phyloP scores from a whole-genome alignment of 805 yeast genomes.

The Sungouiella thailandica region DNA sequence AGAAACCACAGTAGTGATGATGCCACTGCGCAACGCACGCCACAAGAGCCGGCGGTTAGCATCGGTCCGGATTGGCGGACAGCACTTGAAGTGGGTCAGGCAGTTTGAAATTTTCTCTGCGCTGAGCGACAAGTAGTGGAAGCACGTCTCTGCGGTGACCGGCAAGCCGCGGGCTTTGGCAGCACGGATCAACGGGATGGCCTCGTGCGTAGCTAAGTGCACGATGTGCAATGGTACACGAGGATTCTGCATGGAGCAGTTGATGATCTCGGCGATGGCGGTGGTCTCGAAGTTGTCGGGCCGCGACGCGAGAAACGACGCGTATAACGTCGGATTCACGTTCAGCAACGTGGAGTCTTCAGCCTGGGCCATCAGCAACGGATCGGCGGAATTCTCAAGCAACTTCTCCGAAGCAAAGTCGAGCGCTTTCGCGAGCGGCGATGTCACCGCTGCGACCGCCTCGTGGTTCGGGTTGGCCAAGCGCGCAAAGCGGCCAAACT shows the following conservation, averaged over 20 bases:
- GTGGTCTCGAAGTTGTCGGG: conserved; percentile 86
- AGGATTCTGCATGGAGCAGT: conserved; percentile 54
- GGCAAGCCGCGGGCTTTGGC: conserved; percentile 61
- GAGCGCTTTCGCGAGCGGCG: conserved; percentile 17
- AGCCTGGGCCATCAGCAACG: conserved; percentile 40
- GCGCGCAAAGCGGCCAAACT: conserved; percentile 40
- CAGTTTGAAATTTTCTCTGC: conserved; percentile 77
- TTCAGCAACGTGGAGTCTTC: conserved; percentile 36
- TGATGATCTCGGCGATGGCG: conserved; percentile 70
- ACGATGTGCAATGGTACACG: conserved; percentile 78
- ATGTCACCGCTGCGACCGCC: conserved; percentile 6
- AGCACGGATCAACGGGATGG: conserved; percentile 62
- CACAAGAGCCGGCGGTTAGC: conserved; percentile 69
- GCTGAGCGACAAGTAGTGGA: conserved; percentile 76
- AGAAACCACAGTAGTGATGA: conserved; percentile 81
- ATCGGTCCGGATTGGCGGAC: conserved; percentile 87
- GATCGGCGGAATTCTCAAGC: conserved; percentile 20
- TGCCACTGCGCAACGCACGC: conserved; percentile 63
- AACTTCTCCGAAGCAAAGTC: conserved; percentile 14
- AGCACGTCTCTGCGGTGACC: conserved; percentile 87
- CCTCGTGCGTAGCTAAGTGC: conserved; percentile 82
- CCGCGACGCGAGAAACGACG: conserved; percentile 74
- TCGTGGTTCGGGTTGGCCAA: conserved; percentile 31
- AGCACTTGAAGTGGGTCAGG: conserved; percentile 84
- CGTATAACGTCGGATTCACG: conserved; percentile 60